Evolutionary conservation across 768 basidiomycete genomes (phyloP).

Genomic region (Vararia minispora): DNA sequence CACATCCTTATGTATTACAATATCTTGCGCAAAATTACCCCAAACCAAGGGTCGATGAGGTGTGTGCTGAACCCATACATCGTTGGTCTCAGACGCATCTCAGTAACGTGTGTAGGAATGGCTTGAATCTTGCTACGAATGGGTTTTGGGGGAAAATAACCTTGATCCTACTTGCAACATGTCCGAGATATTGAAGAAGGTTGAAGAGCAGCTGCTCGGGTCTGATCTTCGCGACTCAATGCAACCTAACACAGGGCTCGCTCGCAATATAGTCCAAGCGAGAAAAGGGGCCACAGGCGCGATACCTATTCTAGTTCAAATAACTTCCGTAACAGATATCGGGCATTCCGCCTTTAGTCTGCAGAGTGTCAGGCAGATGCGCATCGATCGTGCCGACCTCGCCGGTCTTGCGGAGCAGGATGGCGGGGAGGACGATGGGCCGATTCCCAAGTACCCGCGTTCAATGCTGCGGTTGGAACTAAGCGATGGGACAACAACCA

Average conservation of each 20-base stretch:
- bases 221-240: conserved; percentile 69
- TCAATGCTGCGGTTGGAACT: conserved; percentile 69
- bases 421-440: conserved; percentile 57
- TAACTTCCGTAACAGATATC: conserved; percentile 72
- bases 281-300: conserved; percentile 28
- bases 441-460: conserved; percentile 72
- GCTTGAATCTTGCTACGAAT: conserved; percentile 62
- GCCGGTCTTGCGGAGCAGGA: conserved; percentile 37
- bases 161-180: conserved; percentile 38
- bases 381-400: conserved; percentile 46
- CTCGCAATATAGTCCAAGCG: conserved; percentile 27
- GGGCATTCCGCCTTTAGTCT: conserved; percentile 75
- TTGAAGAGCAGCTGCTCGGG: conserved; percentile 58
- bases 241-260: conserved; percentile 58
- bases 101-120: conserved; percentile 41
- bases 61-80: conserved; percentile 19
- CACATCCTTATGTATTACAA: too few relatives aligned
- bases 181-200: conserved; percentile 37
- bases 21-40: conserved; percentile 28
- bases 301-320: conserved; percentile 60
- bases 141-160: conserved; percentile 39
- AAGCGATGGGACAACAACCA: conserved; percentile 59
- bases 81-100: background rate
- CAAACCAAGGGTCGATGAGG: conserved; percentile 53
- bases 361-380: conserved; percentile 53